Conservation (phyloP, 805 yeast species). For the Yarrowia deformans region DNA sequence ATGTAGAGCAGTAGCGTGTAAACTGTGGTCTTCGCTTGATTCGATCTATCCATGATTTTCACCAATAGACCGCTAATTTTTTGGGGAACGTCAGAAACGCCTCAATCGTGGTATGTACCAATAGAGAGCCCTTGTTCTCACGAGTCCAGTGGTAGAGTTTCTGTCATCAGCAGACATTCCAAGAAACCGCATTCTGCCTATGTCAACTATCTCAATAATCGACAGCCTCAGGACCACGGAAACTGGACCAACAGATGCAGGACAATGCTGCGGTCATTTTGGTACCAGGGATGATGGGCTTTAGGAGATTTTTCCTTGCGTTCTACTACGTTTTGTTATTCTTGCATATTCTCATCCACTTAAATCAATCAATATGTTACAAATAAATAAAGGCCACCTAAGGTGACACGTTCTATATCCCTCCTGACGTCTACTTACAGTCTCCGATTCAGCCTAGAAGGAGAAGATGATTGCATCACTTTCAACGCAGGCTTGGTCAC, state of each 20-base stretch:
- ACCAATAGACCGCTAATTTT: too few species aligned
- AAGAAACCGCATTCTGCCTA: too few species aligned
- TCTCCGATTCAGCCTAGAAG: not conserved
- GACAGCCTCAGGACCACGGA: not conserved
- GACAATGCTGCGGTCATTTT: not conserved
- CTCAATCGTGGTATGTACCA: not conserved
- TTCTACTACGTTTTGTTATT: too few species aligned
- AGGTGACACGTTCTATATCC: not conserved
- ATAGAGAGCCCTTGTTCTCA: not conserved
- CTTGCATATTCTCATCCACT: too few species aligned
- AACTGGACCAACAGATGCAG: not conserved
- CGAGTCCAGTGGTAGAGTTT: not conserved
- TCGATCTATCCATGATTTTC: too few species aligned
- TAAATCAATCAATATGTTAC: not conserved
- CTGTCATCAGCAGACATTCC: too few species aligned
- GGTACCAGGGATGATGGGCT: not conserved
- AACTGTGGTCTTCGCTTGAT: too few species aligned
- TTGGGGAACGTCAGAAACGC: too few species aligned
- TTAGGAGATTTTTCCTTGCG: too few species aligned
- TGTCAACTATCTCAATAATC: not conserved
- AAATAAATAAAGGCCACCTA: not conserved
- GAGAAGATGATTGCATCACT: not conserved
- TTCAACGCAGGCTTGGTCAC: constrained; percentile 8
- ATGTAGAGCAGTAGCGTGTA: too few species aligned
- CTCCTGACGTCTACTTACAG: not conserved